These are phyloP conservation scores for Erucastrum elatum DNA, from an alignment of 345 rosid species.

Conservation along the genomic window DNA sequence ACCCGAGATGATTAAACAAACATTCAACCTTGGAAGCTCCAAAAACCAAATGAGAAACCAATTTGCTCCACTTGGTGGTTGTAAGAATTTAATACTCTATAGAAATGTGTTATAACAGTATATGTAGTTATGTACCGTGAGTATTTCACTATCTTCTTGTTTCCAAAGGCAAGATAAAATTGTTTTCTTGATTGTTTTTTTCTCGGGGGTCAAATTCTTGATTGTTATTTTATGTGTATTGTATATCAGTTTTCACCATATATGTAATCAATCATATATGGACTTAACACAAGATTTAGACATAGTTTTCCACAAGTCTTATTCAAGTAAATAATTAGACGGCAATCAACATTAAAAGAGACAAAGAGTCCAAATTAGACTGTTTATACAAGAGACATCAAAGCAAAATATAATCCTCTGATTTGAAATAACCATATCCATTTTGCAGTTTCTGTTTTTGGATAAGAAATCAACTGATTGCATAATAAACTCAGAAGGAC, in stretches of 20 bases:
- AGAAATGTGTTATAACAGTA: constrained; percentile 4
- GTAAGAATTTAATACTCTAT: neutral
- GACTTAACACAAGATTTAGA: neutral
- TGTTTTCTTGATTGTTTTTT: neutral
- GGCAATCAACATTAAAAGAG: neutral
- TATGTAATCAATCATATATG: neutral
- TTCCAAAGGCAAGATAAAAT: neutral
- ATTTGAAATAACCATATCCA: neutral
- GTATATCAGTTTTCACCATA: neutral
- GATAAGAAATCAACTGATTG: constrained; percentile 1
- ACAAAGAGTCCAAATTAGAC: neutral
- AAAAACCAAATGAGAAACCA: constrained; percentile 19
- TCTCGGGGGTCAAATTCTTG: neutral
- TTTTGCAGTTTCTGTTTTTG: neutral
- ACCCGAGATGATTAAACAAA: constrained; percentile 40
- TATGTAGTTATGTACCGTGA: constrained; percentile 9
- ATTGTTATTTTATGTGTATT: neutral
- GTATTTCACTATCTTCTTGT: neutral
- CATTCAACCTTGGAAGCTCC: constrained; percentile 42
- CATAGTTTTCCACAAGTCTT: neutral
- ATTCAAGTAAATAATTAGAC: neutral
- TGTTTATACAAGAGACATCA: neutral
- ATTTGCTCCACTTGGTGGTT: constrained; percentile 7
- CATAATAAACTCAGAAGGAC: constrained; percentile 10
- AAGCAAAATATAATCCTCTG: neutral